Evolutionary conservation across 2,329 filamentous ascomycete genomes (phyloP).

Genomic region (Cercospora beticola): DNA sequence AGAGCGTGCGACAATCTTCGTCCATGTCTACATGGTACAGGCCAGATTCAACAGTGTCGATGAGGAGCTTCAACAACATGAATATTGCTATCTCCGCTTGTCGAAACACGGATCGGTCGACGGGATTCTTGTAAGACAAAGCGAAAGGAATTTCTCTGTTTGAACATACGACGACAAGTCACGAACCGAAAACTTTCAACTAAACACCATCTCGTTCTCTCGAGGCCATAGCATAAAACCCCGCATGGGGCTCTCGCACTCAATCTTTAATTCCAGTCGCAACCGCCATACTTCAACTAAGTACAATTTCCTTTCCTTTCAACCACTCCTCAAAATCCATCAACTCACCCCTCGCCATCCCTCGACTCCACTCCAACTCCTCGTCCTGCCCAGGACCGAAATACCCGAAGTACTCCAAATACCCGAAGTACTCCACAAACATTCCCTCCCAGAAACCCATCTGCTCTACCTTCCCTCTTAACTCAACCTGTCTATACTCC

Average conservation of each 20-base stretch:
- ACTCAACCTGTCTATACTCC: constrained; percentile 18
- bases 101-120: no score
- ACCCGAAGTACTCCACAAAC: constrained; percentile 21
- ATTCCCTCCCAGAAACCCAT: constrained; percentile 10
- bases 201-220: no score
- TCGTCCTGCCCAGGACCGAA: constrained; percentile 39
- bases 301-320: constrained; percentile 1
- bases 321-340: constrained; percentile 44
- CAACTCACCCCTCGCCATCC: constrained; percentile 35
- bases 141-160: no score
- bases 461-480: background rate
- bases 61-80: no score
- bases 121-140: no score
- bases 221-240: background rate
- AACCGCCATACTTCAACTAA: background rate
- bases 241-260: background rate
- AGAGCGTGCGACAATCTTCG: no score
- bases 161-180: no score
- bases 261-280: background rate
- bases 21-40: no score
- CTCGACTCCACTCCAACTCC: constrained; percentile 35
- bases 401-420: constrained; percentile 40
- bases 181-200: no score
- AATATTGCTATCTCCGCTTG: no score
- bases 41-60: no score